These are phyloP conservation scores for Nyssa sinensis DNA, from an alignment of 148 eudicot species.

Conservation along the genomic window DNA sequence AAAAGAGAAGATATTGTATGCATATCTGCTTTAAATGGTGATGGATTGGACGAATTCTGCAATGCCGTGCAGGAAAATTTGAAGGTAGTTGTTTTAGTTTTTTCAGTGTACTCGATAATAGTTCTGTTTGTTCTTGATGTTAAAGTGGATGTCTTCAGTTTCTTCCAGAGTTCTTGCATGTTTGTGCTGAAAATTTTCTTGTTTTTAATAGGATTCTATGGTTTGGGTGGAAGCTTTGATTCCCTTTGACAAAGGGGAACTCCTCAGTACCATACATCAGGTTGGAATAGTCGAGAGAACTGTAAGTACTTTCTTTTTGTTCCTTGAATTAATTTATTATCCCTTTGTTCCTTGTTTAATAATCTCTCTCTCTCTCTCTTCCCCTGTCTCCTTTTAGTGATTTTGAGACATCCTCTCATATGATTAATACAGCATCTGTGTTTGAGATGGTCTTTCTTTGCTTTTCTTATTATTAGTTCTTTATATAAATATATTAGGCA, in stretches of 20 bases:
- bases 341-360: not conserved
- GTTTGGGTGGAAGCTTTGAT: conserved; percentile 96
- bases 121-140: not conserved
- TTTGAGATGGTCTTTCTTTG: not conserved
- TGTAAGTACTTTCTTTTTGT: conserved; percentile 45
- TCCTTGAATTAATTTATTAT: not conserved
- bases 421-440: not conserved
- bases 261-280: conserved; percentile 76
- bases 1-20: conserved; percentile 62
- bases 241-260: conserved; percentile 93
- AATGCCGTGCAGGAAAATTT: conserved; percentile 74
- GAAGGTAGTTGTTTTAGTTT: conserved; percentile 45
- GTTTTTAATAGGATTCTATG: conserved; percentile 66
- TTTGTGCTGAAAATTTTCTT: not conserved
- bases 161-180: not conserved
- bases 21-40: conserved; percentile 84
- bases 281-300: conserved; percentile 84
- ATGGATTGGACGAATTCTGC: conserved; percentile 80
- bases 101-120: not conserved
- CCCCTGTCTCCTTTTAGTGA: not conserved
- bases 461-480: not conserved
- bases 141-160: not conserved
- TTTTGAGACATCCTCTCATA: not conserved
- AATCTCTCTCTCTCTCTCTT: not conserved
- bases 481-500: not conserved